Conservation (phyloP, 257 asterid genomes). For the Lavandula angustifolia region DNA sequence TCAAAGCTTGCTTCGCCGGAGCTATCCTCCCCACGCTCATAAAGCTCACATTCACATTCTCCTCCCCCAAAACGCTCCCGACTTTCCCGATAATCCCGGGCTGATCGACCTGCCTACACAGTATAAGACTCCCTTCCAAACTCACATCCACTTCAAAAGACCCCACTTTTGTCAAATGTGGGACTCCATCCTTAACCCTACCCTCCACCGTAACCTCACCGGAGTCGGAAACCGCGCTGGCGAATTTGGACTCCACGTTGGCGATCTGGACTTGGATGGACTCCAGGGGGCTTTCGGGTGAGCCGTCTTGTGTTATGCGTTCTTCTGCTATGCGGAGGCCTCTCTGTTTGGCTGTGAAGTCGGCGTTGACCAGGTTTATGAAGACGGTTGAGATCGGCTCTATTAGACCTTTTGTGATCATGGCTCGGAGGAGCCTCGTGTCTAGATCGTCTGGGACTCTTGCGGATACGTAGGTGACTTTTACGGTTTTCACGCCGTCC, state of each 20-base stretch:
- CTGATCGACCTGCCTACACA: slow-evolving; percentile 94
- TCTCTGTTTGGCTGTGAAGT: slow-evolving; percentile 88
- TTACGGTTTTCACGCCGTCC: slow-evolving; percentile 70
- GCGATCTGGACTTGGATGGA: slow-evolving; percentile 75
- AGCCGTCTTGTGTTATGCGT: slow-evolving; percentile 64
- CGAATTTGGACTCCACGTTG: slow-evolving; percentile 82
- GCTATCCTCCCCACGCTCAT: slow-evolving; percentile 89
- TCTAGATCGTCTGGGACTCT: slow-evolving; percentile 93
- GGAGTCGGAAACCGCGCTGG: slow-evolving; percentile 74
- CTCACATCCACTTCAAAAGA: slow-evolving; percentile 93
- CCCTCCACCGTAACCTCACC: slow-evolving; percentile 88
- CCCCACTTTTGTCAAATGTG: slow-evolving; percentile 84
- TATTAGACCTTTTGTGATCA: slow-evolving; percentile 89
- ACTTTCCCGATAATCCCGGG: slow-evolving; percentile 96
- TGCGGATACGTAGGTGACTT: slow-evolving; percentile 75
- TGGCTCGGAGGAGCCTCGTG: slow-evolving; percentile 88
- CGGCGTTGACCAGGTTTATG: slow-evolving; percentile 83
- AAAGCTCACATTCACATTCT: slow-evolving; percentile 84
- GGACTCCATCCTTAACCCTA: slow-evolving; percentile 77
- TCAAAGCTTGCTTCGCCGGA: slow-evolving; percentile 84
- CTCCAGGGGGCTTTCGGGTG: slow-evolving; percentile 84
- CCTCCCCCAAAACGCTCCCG: slow-evolving; percentile 79
- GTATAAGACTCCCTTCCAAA: slow-evolving; percentile 84
- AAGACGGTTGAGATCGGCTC: slow-evolving; percentile 84
- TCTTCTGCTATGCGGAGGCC: slow-evolving; percentile 78